Conservation (phyloP, 1,139 yeast species). For the Yamadazyma friedrichii region DNA sequence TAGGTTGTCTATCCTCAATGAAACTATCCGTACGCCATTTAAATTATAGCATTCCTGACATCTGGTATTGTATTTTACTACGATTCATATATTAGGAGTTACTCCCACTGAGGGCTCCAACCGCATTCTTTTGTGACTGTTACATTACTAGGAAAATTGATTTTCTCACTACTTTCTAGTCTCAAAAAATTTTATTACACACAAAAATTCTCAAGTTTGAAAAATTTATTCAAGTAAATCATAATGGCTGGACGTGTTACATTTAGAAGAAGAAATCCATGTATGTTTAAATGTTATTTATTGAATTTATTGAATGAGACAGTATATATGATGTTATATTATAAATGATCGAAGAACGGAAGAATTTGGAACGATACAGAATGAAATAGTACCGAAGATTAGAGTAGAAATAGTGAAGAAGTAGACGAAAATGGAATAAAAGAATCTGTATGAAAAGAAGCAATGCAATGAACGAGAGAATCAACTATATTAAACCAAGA, state of each 20-base stretch:
- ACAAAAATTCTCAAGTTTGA: constrained; percentile 17
- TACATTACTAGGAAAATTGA: background rate
- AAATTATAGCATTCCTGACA: too few species aligned
- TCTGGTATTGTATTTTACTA: too few species aligned
- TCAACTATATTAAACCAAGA: background rate
- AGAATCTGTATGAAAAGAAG: too few species aligned
- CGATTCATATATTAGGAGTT: too few species aligned
- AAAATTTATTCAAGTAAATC: constrained; percentile 17
- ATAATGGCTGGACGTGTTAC: constrained; percentile 53
- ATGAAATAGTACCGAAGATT: background rate
- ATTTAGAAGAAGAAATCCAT: constrained; percentile 54
- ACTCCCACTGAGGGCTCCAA: constrained; percentile 3
- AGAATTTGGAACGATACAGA: background rate
- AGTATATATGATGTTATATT: background rate
- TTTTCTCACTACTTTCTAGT: background rate
- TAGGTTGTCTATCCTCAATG: too few species aligned
- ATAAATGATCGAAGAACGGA: background rate
- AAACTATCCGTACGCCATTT: too few species aligned
- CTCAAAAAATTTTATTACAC: constrained; percentile 2
- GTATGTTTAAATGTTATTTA: constrained; percentile 26
- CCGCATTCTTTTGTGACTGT: constrained; percentile 2
- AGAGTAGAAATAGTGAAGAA: background rate
- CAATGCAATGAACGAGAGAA: too few species aligned
- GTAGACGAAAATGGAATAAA: too few species aligned
- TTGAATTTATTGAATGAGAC: too few species aligned